Conservation (phyloP, 495 filamentous ascomycete genomes). For the Talaromyces nanjingensis region DNA sequence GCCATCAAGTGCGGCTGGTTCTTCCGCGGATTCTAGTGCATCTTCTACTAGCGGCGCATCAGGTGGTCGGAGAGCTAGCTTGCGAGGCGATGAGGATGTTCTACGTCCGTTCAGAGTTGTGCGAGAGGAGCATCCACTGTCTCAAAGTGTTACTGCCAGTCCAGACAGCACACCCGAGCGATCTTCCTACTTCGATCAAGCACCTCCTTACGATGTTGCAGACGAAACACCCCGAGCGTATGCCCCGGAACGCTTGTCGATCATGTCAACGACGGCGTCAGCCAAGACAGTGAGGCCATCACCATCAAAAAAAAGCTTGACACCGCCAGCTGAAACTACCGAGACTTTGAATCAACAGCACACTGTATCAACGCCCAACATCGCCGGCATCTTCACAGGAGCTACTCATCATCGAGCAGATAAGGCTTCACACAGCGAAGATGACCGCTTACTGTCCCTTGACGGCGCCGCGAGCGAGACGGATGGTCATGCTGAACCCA, state of each 20-base stretch:
- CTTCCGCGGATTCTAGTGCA: conserved; percentile 25
- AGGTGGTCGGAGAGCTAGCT: conserved; percentile 55
- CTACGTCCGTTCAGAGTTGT: conserved; percentile 44
- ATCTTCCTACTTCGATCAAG: conserved; percentile 36
- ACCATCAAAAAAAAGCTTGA: conserved; percentile 20
- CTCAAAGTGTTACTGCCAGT: conserved; percentile 71
- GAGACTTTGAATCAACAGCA: neutral
- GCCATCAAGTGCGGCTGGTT: conserved; percentile 23
- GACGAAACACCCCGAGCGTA: conserved; percentile 36
- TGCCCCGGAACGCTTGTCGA: conserved; percentile 43
- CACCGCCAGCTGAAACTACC: conserved; percentile 26
- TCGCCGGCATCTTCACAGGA: conserved; percentile 53
- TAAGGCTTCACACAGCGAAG: conserved; percentile 11
- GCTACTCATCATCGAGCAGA: conserved; percentile 16
- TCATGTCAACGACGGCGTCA: conserved; percentile 57
- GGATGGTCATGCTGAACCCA: conserved; percentile 59
- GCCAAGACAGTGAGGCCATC: conserved; percentile 51
- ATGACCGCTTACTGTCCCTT: conserved; percentile 46
- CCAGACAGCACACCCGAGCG: conserved; percentile 46
- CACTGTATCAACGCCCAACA: conserved; percentile 16
- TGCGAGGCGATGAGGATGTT: conserved; percentile 65
- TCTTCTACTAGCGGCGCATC: conserved; percentile 24
- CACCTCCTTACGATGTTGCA: conserved; percentile 29
- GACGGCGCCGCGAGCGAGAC: conserved; percentile 49
- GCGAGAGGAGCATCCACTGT: conserved; percentile 68